Percentiles rank a stretch among this genome's conserved stretches.
Conservation (phyloP, 371 early-diverging fungal species). For the Haplosporangium sp. region DNA sequence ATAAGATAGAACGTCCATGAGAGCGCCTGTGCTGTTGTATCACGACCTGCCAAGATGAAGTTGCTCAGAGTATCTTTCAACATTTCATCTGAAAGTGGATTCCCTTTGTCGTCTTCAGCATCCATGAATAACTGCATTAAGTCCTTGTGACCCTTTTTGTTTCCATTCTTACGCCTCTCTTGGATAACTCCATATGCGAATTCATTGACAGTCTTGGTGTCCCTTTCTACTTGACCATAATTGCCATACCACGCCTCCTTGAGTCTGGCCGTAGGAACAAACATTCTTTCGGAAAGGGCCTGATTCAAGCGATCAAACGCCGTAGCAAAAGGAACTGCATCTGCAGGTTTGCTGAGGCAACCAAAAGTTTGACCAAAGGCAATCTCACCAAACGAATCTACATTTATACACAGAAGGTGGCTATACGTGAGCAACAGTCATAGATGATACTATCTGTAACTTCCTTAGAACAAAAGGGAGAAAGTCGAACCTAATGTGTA, state of each 20-base stretch:
- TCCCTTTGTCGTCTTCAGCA: conserved; percentile 64
- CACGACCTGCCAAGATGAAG: conserved; percentile 62
- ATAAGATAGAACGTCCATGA: conserved; percentile 77
- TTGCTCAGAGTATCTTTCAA: conserved; percentile 77
- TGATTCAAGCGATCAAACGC: conserved; percentile 67
- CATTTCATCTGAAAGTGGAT: conserved; percentile 62
- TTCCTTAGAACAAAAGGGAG: background rate
- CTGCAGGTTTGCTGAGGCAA: conserved; percentile 37
- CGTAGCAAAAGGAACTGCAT: conserved; percentile 60
- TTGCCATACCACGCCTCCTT: conserved; percentile 49
- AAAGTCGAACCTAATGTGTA: conserved; percentile 50
- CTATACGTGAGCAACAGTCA: too few relatives aligned
- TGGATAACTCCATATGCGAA: conserved; percentile 64
- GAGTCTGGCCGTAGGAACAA: conserved; percentile 54
- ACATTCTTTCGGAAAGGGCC: conserved; percentile 35
- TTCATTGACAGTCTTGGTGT: conserved; percentile 38
- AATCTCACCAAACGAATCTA: conserved; percentile 64
- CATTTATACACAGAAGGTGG: background rate
- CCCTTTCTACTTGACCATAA: conserved; percentile 17
- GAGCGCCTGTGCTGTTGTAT: conserved; percentile 73
- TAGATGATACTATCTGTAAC: too few relatives aligned
- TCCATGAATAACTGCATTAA: conserved; percentile 74
- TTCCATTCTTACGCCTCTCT: conserved; percentile 52
- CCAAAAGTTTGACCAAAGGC: conserved; percentile 60
- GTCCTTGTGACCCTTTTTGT: conserved; percentile 55